A percentile compares a stretch with the other conserved stretches of the same genome.
Evolutionary conservation across 768 basidiomycete species (phyloP).

Genomic region (Podaxis sp.): DNA sequence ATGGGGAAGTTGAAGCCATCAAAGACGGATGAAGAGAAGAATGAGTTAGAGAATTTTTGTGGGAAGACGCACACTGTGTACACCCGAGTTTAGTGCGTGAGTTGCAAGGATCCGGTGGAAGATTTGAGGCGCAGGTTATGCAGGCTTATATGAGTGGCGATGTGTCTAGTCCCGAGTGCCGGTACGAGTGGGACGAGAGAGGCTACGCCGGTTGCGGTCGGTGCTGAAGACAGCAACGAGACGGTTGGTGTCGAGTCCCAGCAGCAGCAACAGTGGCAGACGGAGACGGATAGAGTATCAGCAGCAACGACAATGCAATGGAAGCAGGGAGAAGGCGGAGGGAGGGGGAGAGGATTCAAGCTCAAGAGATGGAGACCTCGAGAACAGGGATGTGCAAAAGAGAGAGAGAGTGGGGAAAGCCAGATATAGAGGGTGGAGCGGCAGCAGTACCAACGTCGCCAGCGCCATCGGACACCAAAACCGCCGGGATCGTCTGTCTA

Average conservation of each 20-base stretch:
- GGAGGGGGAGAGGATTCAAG: conserved; percentile 16
- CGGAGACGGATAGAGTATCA: conserved; percentile 20
- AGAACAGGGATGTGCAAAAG: conserved; percentile 20
- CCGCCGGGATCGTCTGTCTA: too few species aligned
- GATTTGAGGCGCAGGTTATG: conserved; percentile 49
- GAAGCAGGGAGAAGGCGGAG: conserved; percentile 24
- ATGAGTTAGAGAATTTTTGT: conserved; percentile 74
- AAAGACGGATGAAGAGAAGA: conserved; percentile 44
- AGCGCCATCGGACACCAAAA: too few species aligned
- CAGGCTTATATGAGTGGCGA: conserved; percentile 35
- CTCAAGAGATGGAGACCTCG: conserved; percentile 25
- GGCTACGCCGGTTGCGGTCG: conserved; percentile 18
- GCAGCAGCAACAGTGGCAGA: conserved; percentile 22
- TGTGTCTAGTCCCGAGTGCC: conserved; percentile 21
- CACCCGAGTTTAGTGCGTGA: conserved; percentile 60
- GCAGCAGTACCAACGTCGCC: conserved; percentile 21
- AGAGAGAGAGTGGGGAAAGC: conserved; percentile 20
- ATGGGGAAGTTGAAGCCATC: conserved; percentile 63
- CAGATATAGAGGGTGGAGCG: conserved; percentile 20
- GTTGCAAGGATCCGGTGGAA: conserved; percentile 53
- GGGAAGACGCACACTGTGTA: conserved; percentile 68
- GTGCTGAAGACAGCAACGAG: conserved; percentile 19
- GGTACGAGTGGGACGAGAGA: conserved; percentile 33
- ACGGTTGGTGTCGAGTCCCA: conserved; percentile 21
- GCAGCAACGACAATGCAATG: conserved; percentile 25